Evolutionary conservation across 2,329 filamentous ascomycete species (phyloP), one percentile per base, ranked within the genome.

Genomic region (Sporothrix brunneoviolacea): DNA sequence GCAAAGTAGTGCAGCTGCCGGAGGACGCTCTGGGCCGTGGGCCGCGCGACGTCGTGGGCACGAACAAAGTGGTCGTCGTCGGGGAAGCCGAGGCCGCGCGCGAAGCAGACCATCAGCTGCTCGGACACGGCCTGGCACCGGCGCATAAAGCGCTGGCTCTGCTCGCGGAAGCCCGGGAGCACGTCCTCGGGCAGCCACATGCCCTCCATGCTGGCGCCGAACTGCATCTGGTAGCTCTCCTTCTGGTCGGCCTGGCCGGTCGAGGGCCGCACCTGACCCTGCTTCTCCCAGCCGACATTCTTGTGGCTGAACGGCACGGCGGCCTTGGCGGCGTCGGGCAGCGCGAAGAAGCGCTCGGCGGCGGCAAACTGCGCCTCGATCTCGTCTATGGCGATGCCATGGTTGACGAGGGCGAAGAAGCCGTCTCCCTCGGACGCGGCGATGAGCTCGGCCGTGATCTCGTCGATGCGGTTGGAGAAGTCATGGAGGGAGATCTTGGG

Each of bases 211-310:
- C 71, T 72, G 33, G 65, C 48, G 16, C 78, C 76, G 53, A 78
- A 80, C 57, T 82, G 79, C 61, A 82, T 67, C 59, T 82, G 79
- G 58, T 82, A 80, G 13, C 73, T 78, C 60, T 82, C 79, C 57
- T 82, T 83, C 44, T 69, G 71, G 61, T 83, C 79, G 0, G 74
- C 69, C 3, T 68, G 65, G 10, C 79, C 79, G 1, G 79, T 83
- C 1, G 75, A 80, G 1, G 77, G 78, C n/a, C 79, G 70, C 33
- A 82, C 64, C 56, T 82, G 79, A 3, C 72, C 67, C 53, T 70
- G 73, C 61, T 76, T 76, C 66, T 82, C 79, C 77, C 79, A 82
- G 8, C 79, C 79, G 1, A 74, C 72, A 55, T 83, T 82, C 16
- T 38, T 16, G 50, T 72, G 67, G 22, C 68, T 74, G 66, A 74